Evolutionary conservation across 176 grass and related monocot genomes (phyloP).

Genomic region (Metroxylon sagu): DNA sequence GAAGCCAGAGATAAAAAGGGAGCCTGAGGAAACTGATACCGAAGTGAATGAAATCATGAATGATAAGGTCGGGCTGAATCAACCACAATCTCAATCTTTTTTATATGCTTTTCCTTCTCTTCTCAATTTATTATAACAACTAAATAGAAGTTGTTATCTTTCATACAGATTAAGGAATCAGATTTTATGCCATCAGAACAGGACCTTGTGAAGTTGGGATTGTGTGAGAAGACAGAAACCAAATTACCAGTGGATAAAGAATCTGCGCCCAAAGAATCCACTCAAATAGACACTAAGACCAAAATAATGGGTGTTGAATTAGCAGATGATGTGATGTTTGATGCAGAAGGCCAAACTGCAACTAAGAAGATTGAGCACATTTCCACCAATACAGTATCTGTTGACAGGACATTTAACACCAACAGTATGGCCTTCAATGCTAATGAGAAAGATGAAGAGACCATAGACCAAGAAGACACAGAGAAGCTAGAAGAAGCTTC

Average conservation of each 20-base stretch:
- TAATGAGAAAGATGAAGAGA: too few relatives aligned
- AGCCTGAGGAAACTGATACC: slow-evolving; percentile 3
- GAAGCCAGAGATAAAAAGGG: slow-evolving; percentile 16
- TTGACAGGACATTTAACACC: neutral
- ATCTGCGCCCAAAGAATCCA: too few relatives aligned
- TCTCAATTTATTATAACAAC: slow-evolving; percentile 10
- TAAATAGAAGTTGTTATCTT: slow-evolving; percentile 19
- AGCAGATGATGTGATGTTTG: neutral
- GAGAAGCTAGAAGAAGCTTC: too few relatives aligned
- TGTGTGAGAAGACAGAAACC: too few relatives aligned
- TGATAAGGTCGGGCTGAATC: slow-evolving; percentile 16
- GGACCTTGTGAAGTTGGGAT: slow-evolving; percentile 13
- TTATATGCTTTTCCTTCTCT: neutral
- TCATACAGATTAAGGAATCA: slow-evolving; percentile 32
- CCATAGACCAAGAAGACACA: too few relatives aligned
- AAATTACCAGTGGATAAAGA: too few relatives aligned
- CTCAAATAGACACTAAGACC: neutral
- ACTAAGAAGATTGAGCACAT: slow-evolving; percentile 29
- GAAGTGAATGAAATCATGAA: neutral
- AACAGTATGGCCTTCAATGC: too few relatives aligned
- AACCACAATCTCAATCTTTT: slow-evolving; percentile 13
- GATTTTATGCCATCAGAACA: slow-evolving; percentile 25
- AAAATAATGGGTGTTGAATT: slow-evolving; percentile 21
- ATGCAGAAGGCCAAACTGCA: neutral
- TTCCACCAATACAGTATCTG: slow-evolving; percentile 12